Percentiles rank a stretch among this genome's conserved stretches.
Conservation (phyloP, 2,329 filamentous ascomycete species). For the Penicillium sp. region DNA sequence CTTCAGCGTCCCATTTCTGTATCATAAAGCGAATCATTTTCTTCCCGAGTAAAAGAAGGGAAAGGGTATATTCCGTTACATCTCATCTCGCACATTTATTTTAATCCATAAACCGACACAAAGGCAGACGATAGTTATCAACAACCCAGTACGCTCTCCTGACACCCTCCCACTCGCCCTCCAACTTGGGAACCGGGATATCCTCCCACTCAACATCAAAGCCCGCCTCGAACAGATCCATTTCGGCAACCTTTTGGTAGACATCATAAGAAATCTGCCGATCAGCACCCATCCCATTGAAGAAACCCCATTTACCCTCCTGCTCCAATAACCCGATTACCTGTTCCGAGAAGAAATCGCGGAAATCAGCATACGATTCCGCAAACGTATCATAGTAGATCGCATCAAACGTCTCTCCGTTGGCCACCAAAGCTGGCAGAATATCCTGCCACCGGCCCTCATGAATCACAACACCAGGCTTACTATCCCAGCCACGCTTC, state of each 20-base stretch:
- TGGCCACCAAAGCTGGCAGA: constrained; percentile 64
- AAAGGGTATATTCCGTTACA: background rate
- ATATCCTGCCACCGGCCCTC: constrained; percentile 79
- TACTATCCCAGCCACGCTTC: constrained; percentile 66
- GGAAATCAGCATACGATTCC: constrained; percentile 83
- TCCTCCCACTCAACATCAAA: constrained; percentile 86
- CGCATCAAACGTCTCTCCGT: constrained; percentile 72
- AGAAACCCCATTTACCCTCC: constrained; percentile 60
- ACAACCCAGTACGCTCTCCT: constrained; percentile 87
- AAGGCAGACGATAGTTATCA: constrained; percentile 52
- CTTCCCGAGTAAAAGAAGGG: constrained; percentile 1
- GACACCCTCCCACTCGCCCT: constrained; percentile 84
- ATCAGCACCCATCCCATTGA: constrained; percentile 82
- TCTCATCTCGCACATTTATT: background rate
- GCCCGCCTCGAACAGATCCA: constrained; percentile 84
- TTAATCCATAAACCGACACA: constrained; percentile 41
- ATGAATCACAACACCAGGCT: constrained; percentile 59
- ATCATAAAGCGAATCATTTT: constrained; percentile 15
- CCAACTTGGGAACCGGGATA: constrained; percentile 69
- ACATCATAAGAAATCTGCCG: constrained; percentile 93
- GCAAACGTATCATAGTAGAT: constrained; percentile 99
- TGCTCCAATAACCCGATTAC: constrained; percentile 70
- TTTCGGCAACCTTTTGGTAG: constrained; percentile 86
- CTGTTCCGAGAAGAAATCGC: constrained; percentile 82
- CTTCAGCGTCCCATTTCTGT: constrained; percentile 21